Evolutionary conservation across 805 yeast genomes (phyloP).

Genomic region (Hanseniaspora hatyaiensis): DNA sequence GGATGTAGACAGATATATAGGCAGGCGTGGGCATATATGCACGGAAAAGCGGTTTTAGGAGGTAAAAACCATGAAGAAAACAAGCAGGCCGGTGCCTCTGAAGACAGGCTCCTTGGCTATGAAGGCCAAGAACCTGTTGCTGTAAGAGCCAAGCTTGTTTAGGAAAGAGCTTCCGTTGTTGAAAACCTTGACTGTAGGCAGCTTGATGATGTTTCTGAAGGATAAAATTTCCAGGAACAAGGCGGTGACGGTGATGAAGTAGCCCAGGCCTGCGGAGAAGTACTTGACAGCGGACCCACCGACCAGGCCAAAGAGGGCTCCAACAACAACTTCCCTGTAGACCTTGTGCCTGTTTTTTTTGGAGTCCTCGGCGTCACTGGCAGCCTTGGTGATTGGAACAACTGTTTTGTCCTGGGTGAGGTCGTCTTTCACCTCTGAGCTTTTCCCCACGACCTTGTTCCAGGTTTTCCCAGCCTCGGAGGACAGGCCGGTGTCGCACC

Average conservation of each 20-base stretch:
- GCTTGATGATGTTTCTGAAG: slow-evolving; percentile 4
- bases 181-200: not conserved
- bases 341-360: slow-evolving; percentile 5
- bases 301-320: slow-evolving; percentile 9
- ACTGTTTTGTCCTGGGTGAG: not conserved
- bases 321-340: slow-evolving; percentile 14
- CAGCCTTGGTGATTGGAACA: not conserved
- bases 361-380: not conserved
- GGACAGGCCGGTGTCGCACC: no score
- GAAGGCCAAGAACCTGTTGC: not conserved
- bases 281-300: slow-evolving; percentile 6
- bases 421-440: not conserved
- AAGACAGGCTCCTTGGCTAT: slow-evolving; percentile 7
- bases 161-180: not conserved
- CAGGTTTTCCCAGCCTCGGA: no score
- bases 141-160: not conserved
- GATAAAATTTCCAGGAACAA: slow-evolving; percentile 5
- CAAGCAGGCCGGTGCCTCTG: slow-evolving; percentile 1
- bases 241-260: not conserved
- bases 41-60: no score
- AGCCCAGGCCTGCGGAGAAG: not conserved
- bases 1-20: no score
- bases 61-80: slow-evolving; percentile 11
- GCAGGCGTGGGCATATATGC: no score
- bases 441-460: not conserved